phyloP scores from a whole-genome alignment of 352 stramenopile species.

The Elongisporangium anandrum region DNA sequence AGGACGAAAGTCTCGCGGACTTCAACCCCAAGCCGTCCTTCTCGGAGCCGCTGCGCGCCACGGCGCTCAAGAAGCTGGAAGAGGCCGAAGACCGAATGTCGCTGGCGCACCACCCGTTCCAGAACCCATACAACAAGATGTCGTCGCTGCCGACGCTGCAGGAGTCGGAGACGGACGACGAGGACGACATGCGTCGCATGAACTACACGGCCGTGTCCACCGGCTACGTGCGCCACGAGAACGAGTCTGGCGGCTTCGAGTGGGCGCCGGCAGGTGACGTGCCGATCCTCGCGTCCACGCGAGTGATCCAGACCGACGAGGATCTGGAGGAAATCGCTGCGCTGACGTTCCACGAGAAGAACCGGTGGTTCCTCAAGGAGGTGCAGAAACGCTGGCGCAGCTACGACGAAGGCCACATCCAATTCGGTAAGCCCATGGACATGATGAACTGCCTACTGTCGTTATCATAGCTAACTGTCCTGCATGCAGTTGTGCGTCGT shows the following conservation, averaged over 20 bases:
- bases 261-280: slow-evolving; percentile 59
- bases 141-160: slow-evolving; percentile 44
- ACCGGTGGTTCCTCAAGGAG: slow-evolving; percentile 76
- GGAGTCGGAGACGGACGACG: slow-evolving; percentile 44
- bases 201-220: slow-evolving; percentile 77
- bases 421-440: slow-evolving; percentile 32
- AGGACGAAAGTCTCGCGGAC: slow-evolving; percentile 28
- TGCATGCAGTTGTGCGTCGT: slow-evolving; percentile 43
- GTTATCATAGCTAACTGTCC: not conserved
- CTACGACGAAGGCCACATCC: slow-evolving; percentile 82
- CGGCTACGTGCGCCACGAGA: slow-evolving; percentile 70
- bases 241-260: slow-evolving; percentile 54
- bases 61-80: slow-evolving; percentile 70
- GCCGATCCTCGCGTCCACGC: slow-evolving; percentile 30
- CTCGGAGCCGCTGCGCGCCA: slow-evolving; percentile 73
- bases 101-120: slow-evolving; percentile 59
- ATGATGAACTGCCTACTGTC: not conserved
- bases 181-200: slow-evolving; percentile 18
- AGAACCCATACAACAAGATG: slow-evolving; percentile 58
- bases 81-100: slow-evolving; percentile 74
- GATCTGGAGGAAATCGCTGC: slow-evolving; percentile 84
- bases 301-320: slow-evolving; percentile 69
- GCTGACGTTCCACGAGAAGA: slow-evolving; percentile 81
- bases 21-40: slow-evolving; percentile 31
- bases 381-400: slow-evolving; percentile 73